Conservation (phyloP, 106 monocot species). For the Dendrobium catenatum region DNA sequence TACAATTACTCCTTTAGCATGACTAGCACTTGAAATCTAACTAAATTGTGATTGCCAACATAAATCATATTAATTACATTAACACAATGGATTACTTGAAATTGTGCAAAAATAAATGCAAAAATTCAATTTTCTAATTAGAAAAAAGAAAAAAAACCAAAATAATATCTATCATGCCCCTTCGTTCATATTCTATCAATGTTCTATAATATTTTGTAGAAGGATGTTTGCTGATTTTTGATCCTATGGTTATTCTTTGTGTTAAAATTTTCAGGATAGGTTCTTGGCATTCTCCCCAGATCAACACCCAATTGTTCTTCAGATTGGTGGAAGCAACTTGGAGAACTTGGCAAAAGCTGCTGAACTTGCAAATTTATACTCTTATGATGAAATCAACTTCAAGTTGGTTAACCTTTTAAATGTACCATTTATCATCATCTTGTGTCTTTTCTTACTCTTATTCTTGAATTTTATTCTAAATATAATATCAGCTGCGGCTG, state of each 20-base stretch:
- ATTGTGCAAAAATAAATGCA: too few species aligned
- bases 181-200: background rate
- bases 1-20: too few species aligned
- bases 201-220: background rate
- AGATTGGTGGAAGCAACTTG: conserved; percentile 97
- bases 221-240: background rate
- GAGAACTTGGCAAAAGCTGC: conserved; percentile 87
- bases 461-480: background rate
- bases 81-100: too few species aligned
- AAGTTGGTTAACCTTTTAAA: conserved; percentile 34
- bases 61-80: too few species aligned
- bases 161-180: too few species aligned
- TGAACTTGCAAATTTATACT: conserved; percentile 74
- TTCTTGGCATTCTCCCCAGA: conserved; percentile 81
- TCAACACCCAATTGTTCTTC: conserved; percentile 93
- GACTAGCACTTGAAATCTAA: too few species aligned
- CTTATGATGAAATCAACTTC: conserved; percentile 89
- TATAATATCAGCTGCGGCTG: conserved; percentile 79
- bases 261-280: conserved; percentile 55
- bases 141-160: too few species aligned
- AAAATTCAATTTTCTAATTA: too few species aligned
- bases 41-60: too few species aligned
- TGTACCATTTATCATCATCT: background rate
- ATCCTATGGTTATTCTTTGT: background rate
- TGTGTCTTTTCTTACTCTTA: background rate